Evolutionary conservation across 805 yeast genomes (phyloP).

Genomic region (Nakazawaea sp.): DNA sequence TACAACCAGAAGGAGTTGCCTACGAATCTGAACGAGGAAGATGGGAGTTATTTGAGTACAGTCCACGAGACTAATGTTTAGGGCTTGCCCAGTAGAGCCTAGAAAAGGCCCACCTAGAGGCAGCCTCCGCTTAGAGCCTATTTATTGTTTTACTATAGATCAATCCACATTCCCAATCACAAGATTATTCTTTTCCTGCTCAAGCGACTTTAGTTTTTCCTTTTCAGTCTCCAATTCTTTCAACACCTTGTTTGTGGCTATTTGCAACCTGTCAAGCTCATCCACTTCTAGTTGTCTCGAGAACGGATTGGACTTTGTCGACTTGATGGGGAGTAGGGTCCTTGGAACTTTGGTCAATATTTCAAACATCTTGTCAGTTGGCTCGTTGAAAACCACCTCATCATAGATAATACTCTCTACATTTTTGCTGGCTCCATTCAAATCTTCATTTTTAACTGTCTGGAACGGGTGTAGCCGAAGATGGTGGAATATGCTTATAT

Average conservation of each 20-base stretch:
- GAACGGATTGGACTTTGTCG: conserved; percentile 18
- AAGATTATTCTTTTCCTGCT: conserved; percentile 22
- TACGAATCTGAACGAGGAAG: neutral
- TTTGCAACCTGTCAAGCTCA: conserved; percentile 50
- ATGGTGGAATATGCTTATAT: conserved; percentile 80
- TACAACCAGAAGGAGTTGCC: neutral
- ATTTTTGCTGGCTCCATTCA: conserved; percentile 21
- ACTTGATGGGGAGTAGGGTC: conserved; percentile 35
- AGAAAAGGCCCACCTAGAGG: neutral
- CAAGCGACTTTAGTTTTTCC: conserved; percentile 21
- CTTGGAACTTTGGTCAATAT: conserved; percentile 64
- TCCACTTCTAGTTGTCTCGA: conserved; percentile 52
- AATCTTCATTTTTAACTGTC: conserved; percentile 6
- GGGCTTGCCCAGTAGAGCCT: neutral
- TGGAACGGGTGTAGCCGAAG: conserved; percentile 86
- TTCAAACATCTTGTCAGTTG: conserved; percentile 84
- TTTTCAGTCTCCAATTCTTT: conserved; percentile 18
- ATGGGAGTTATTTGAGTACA: neutral
- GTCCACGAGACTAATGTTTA: neutral
- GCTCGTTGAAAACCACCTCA: conserved; percentile 92
- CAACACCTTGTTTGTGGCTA: conserved; percentile 22
- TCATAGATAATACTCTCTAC: conserved; percentile 70
- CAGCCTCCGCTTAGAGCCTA: no score
- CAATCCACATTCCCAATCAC: conserved; percentile 4
- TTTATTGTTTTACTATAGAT: no score